Evolutionary conservation across 2,329 filamentous ascomycete genomes (phyloP), one percentile per base, ranked within the genome.

Genomic region (Neofusicoccum sp.): DNA sequence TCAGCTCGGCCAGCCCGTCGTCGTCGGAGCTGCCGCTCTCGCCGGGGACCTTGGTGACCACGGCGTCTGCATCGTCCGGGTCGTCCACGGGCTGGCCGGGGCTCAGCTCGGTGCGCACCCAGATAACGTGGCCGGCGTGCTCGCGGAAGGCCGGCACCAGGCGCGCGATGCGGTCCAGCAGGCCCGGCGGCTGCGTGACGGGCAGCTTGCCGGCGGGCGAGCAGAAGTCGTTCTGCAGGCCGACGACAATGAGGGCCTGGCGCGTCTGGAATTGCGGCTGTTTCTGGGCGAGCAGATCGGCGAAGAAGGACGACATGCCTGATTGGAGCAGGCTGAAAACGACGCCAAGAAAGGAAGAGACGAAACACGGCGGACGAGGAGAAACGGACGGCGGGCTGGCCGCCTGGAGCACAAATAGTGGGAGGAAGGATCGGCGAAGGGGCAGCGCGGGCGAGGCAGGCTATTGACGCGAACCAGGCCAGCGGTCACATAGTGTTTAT

Each of bases 221-320:
- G 61, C 96, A 78, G 69, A 98, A 96, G 73, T 97, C 93, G 68
- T 96, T 91, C 71, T 98, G 95, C 36, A 96, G 84, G 69, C 96
- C 93, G 65, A 97, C 82, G 16, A 96, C 78, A 20, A 98, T 79
- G 44, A 99, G 81, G 1, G 91, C 93, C 75, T 86, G 84, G 61
- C 82, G 78, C 26, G 84, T 86, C 63, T 83, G 76, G 62, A 87
- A 79, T 58, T 77, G 76, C 14, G 83, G 82, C 57, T 73, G 75
- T 54, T 78, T 76, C 63, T 79, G 75, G 36, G 76, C 72, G 24
- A 80, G 73, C 47, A 80, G 70, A 45, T 78, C 76, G 36, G 51
- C 51, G 16, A 56, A 54, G 61, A 76, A 69, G 41, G 80, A 71
- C 20, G 74, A 67, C 76, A 78, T 78, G 49, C 20, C 41, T 12